Percentiles rank a stretch among this genome's conserved stretches.
Evolutionary conservation across 1,284 basidiomycete species (phyloP).

Genomic region (Moesziomyces sp.): DNA sequence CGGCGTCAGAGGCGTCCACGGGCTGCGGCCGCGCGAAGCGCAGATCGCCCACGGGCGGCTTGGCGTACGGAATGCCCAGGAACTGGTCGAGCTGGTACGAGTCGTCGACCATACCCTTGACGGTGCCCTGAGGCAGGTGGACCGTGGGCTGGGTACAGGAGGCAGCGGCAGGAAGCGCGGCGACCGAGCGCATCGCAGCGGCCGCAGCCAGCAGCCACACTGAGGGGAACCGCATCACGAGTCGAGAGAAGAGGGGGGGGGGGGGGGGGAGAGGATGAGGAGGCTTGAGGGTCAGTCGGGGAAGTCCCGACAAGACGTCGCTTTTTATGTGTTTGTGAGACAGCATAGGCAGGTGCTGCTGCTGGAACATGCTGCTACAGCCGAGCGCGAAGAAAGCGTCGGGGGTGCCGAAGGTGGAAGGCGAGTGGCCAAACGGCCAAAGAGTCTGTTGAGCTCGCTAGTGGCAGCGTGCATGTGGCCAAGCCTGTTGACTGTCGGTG

Average conservation of each 20-base stretch:
- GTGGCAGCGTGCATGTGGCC: no score
- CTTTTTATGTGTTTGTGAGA: slow-evolving; percentile 8
- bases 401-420: no score
- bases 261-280: not conserved
- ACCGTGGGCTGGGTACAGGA: slow-evolving; percentile 15
- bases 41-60: slow-evolving; percentile 33
- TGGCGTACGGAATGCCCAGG: slow-evolving; percentile 51
- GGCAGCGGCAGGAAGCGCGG: slow-evolving; percentile 11
- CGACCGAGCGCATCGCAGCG: slow-evolving; percentile 5
- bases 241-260: not conserved
- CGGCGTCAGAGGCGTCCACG: slow-evolving; percentile 7
- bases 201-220: slow-evolving; percentile 5
- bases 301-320: not conserved
- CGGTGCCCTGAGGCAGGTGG: slow-evolving; percentile 27
- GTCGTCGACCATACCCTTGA: slow-evolving; percentile 18
- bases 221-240: slow-evolving; percentile 6
- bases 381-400: no score
- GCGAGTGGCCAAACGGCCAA: no score
- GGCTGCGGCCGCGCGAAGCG: slow-evolving; percentile 42
- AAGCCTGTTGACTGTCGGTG: no score
- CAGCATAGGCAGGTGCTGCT: no score
- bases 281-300: not conserved
- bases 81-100: slow-evolving; percentile 31
- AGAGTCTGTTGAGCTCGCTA: no score
- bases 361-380: no score